Base-by-base conservation (phyloP, 2,329 filamentous ascomycete species). In the Pseudogymnoascus sp. region DNA sequence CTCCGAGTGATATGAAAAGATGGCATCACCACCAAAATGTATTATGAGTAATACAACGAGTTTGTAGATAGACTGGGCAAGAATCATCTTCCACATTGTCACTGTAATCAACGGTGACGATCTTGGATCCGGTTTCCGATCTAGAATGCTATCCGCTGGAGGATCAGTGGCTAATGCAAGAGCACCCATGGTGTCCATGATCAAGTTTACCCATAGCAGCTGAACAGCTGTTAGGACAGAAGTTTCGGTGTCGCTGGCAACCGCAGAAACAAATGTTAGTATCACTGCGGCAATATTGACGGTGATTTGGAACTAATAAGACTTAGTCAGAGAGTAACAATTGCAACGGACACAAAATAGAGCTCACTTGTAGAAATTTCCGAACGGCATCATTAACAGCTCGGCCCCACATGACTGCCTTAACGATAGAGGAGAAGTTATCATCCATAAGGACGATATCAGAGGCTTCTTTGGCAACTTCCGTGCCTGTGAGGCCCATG, bases 371-470 rank as follows among this genome's bases (percentile, higher is more conserved):
- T 59, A 90, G 77, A 73, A 90, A 90, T 64, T 87, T 86, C 77
- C 90, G 89, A 68, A 90, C 87, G 1, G 87, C 85, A 69, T 90
- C 87, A 69, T 90, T 90, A 67, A 90, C 87, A 34, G 87, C 85
- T 25, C 87, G 82, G 58, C 89, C 89, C 89, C 89, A 93, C 67
- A 88, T 87, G 67, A 92, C 78, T 14, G 89, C 89, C 74, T 90
- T 91, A 65, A 93, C 87, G 64, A 92, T 93, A n/a, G 88, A 91
- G 28, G 85, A 81, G 73, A 93, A 93, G 75, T 92, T 92, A 74
- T 93, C 89, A 70, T 92, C 89, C 89, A 92, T 91, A 14, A 93
- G 78, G 67, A 93, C 91, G 64, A 93, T 93, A 37, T 88, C 87
- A 6, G 89, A 92, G 1, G 50, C 34, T 25, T 43, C 39, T 25